A percentile compares a stretch with the other conserved stretches of the same genome.
phyloP scores from a whole-genome alignment of 805 yeast species.

The Candida hispaniensis region DNA sequence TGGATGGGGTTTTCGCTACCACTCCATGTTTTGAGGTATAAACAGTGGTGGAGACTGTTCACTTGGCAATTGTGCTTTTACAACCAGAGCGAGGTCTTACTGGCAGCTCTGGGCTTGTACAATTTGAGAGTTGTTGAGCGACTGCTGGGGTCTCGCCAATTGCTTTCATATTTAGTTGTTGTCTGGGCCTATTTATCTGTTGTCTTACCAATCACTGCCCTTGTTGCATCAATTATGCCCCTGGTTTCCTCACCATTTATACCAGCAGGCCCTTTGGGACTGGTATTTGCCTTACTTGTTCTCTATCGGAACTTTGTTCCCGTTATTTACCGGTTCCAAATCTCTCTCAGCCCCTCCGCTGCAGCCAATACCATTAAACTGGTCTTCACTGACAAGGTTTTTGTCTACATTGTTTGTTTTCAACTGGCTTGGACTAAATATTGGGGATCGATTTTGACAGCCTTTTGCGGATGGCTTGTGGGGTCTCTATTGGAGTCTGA shows the following conservation, averaged over 20 bases:
- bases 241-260: constrained; percentile 18
- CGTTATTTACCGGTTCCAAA: constrained; percentile 32
- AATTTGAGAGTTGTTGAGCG: constrained; percentile 34
- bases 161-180: constrained; percentile 25
- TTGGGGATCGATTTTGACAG: constrained; percentile 25
- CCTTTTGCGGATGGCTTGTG: constrained; percentile 31
- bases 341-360: constrained; percentile 19
- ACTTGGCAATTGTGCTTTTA: constrained; percentile 26
- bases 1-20: constrained; percentile 27
- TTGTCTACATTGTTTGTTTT: constrained; percentile 28
- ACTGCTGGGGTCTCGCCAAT: constrained; percentile 31
- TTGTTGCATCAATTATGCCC: constrained; percentile 16
- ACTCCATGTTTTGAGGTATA: constrained; percentile 31
- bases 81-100: constrained; percentile 32
- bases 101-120: constrained; percentile 31
- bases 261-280: constrained; percentile 31
- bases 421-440: constrained; percentile 30
- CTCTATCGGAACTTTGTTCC: constrained; percentile 34
- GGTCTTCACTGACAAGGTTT: constrained; percentile 30
- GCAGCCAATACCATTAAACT: constrained; percentile 16
- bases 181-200: constrained; percentile 20
- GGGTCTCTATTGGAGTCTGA: constrained; percentile 31
- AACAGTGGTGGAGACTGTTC: constrained; percentile 31
- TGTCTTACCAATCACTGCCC: constrained; percentile 19
- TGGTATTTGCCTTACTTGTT: constrained; percentile 31